These are phyloP conservation scores for Candida wancherniae DNA, from an alignment of 805 yeast genomes.

Conservation along the genomic window DNA sequence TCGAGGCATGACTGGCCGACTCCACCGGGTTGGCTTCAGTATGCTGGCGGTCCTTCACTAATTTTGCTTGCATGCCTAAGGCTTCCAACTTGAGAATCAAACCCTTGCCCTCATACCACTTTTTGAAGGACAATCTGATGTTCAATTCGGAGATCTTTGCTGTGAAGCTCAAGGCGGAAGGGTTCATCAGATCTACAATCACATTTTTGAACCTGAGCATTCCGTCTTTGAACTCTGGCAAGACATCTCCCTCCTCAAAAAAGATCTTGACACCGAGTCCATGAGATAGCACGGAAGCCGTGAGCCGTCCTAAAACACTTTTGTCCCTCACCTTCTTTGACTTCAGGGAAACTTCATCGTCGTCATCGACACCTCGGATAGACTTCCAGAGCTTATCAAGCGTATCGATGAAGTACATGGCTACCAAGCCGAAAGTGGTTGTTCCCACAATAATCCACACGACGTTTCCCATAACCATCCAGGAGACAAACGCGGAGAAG, in stretches of 20 bases:
- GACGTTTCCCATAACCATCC: conserved; percentile 54
- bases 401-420: conserved; percentile 41
- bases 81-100: conserved; percentile 45
- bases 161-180: conserved; percentile 20
- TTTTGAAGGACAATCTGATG: conserved; percentile 44
- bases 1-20: conserved; percentile 26
- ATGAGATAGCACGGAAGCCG: conserved; percentile 34
- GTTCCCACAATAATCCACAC: conserved; percentile 54
- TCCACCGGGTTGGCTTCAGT: conserved; percentile 3
- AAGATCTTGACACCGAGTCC: conserved; percentile 35
- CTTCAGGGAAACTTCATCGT: conserved; percentile 6
- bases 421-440: conserved; percentile 48
- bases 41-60: conserved; percentile 17
- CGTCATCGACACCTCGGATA: conserved; percentile 23
- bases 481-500: conserved; percentile 50
- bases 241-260: conserved; percentile 34
- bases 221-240: conserved; percentile 48
- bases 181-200: conserved; percentile 12
- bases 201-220: conserved; percentile 43
- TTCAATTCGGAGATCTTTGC: conserved; percentile 41
- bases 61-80: conserved; percentile 43
- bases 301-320: conserved; percentile 28
- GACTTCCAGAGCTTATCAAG: conserved; percentile 25
- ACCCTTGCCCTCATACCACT: conserved; percentile 55
- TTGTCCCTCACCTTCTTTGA: conserved; percentile 10